Evolutionary conservation across 1,139 yeast genomes (phyloP), one percentile per base, ranked within the genome.

Genomic region (Sugiyamaella sp.): DNA sequence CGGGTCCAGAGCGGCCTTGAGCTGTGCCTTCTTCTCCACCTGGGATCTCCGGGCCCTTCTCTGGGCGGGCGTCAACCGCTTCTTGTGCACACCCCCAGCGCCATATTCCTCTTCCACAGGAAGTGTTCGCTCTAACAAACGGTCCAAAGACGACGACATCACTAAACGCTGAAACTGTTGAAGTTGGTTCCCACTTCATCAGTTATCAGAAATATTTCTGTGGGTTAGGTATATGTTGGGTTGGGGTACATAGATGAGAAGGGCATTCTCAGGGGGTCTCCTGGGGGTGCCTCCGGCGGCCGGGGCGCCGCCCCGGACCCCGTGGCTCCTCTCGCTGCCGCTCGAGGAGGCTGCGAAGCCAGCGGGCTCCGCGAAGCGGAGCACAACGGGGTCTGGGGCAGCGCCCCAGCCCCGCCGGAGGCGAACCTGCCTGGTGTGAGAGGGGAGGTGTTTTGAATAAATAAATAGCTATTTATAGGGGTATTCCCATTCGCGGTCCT

Each of bases 401-500:
- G 38, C n/a, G 35, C 35, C 43, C 43, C 43, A 22, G 41, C 41
- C 41, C n/a, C n/a, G 41, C 41, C 41, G 41, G 41, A 38, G 47
- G 16, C 25, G 32, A 6, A 20, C 41, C 19, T 6, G 41, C 19
- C 41, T 12, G 43, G 21, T 24, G 14, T 10, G 24, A 21, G 40
- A 14, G 40, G 21, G 32, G 21, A 16, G 41, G 32, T 14, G n/a
- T 21, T 44, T 44, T 19, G 20, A 44, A 19, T 14, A 38, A 17
- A 27, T 24, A 38, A 32, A n/a, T 25, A 19, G 10, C 38, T 49
- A 43, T 43, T 86, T 87, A 71, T 83, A 90, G 2, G 97, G 97
- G 66, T 89, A 89, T 61, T 87, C 96, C 72, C 74, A 71, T 16
- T 86, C 86, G 27, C 63, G 58, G 63, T 84, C 90, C 68, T 86